Conservation (phyloP, 164 flowering plant genomes). For the Chimonanthus praecox region DNA sequence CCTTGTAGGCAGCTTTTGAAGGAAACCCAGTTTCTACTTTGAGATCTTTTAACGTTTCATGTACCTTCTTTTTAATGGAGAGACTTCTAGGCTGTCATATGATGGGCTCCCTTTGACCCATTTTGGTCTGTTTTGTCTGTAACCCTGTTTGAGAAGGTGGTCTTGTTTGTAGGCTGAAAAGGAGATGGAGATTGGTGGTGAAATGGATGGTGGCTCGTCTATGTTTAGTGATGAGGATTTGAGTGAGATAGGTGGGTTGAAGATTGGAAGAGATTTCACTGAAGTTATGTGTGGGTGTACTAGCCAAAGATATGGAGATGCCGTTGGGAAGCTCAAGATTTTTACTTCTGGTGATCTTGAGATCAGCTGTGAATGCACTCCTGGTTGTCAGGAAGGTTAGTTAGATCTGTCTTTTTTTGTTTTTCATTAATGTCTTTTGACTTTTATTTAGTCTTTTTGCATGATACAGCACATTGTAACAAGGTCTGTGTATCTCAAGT, state of each 20-base stretch:
- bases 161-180: neutral
- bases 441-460: neutral
- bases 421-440: conserved; percentile 6
- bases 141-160: neutral
- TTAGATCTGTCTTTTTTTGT: conserved; percentile 4
- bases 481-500: conserved; percentile 4
- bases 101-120: too few species aligned
- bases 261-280: conserved; percentile 44
- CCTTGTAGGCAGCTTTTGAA: too few species aligned
- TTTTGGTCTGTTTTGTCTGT: too few species aligned
- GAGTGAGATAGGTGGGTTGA: conserved; percentile 69
- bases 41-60: too few species aligned
- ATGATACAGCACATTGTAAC: neutral
- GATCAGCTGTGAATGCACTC: conserved; percentile 81
- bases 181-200: conserved; percentile 35
- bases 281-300: conserved; percentile 89
- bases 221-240: conserved; percentile 70
- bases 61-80: too few species aligned
- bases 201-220: conserved; percentile 26
- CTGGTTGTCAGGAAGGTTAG: conserved; percentile 60
- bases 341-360: conserved; percentile 61
- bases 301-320: conserved; percentile 76
- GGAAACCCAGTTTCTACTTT: too few species aligned
- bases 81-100: too few species aligned
- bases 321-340: conserved; percentile 89